Evolutionary conservation across 345 rosid species (phyloP), one percentile per base, ranked within the genome.

Genomic region (Chamaenerion angustifolium): DNA sequence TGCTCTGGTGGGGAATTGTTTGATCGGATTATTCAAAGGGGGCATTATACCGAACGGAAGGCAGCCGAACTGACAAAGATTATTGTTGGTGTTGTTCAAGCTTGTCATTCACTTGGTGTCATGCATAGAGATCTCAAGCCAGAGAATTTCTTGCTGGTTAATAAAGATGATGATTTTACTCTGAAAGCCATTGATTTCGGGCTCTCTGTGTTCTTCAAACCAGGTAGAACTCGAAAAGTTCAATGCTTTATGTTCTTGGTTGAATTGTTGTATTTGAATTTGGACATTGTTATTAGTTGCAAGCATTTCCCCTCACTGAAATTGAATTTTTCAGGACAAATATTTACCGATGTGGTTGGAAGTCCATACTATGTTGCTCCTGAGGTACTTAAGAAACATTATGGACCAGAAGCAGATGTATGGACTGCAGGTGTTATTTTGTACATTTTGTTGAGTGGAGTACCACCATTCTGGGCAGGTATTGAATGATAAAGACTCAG

Each of bases 391-490:
- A 82, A 76, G 23, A 92, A 92, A 73, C 82, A 75, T 60, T 90
- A 83, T 53, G 96, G 97, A 49, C 98, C 92, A 16, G 95, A 67
- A 68, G 98, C 98, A 17, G 98, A 90, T 67, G 98, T 90, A 42
- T 90, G 98, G 98, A 90, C 98, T 13, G 95, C 95, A 35, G 98
- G 98, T 54, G 88, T 90, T 66, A 90, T 90, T 64, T 62, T 90
- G 60, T 90, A 90, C 58, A 90, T 90, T 64, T 71, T 90, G 80
- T 76, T 90, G 56, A 86, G 98, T 66, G 98, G 98, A 42, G 98
- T 90, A 60, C 98, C 98, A 15, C 98, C 98, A 43, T 90, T 89
- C 66, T 90, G 98, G 96, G 98, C 98, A 68, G 98, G 98, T 90
- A 68, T 25, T 1, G n/a, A 15, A 31, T 16, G 31, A 41, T 3